A percentile compares a stretch with the other conserved stretches of the same genome.
phyloP scores from a whole-genome alignment of 192 early-diverging fungal species.

The Entophlyctis helioformis region DNA sequence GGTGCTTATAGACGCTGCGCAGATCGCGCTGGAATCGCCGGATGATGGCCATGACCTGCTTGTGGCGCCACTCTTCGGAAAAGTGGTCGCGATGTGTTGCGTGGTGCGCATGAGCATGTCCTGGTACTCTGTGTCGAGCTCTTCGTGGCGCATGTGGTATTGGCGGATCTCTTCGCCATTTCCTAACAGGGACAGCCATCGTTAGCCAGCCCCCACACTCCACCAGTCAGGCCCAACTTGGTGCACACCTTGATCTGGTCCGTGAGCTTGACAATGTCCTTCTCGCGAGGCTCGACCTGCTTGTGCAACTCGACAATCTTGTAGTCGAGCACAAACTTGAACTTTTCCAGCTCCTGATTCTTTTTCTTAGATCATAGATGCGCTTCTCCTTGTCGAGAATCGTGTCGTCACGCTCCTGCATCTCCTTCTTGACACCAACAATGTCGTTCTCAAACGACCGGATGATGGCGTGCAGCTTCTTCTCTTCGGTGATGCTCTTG shows the following conservation, averaged over 20 bases:
- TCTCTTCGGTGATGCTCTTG: slow-evolving; percentile 27
- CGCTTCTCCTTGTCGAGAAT: slow-evolving; percentile 48
- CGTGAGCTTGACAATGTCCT: slow-evolving; percentile 30
- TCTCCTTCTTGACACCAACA: slow-evolving; percentile 33
- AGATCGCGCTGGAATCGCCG: slow-evolving; percentile 28
- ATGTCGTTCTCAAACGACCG: slow-evolving; percentile 39
- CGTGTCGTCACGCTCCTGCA: slow-evolving; percentile 48
- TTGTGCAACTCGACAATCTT: slow-evolving; percentile 45
- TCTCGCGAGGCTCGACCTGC: slow-evolving; percentile 42
- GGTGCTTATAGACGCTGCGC: slow-evolving; percentile 6
- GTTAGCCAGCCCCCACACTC: no score
- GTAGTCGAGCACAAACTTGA: slow-evolving; percentile 50
- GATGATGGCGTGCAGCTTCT: slow-evolving; percentile 27
- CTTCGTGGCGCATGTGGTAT: slow-evolving; percentile 24
- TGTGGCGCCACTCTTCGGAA: slow-evolving; percentile 8
- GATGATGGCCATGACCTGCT: slow-evolving; percentile 15
- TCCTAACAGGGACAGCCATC: slow-evolving; percentile 12
- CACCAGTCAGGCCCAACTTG: not conserved
- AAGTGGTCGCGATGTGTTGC: slow-evolving; percentile 22
- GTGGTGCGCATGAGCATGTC: slow-evolving; percentile 29
- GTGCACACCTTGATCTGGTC: slow-evolving; percentile 26
- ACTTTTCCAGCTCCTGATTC: slow-evolving; percentile 51
- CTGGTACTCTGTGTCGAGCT: slow-evolving; percentile 24
- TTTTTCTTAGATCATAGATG: slow-evolving; percentile 49
- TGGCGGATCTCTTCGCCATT: slow-evolving; percentile 42